A percentile compares a stretch with the other conserved stretches of the same genome.
phyloP scores from a whole-genome alignment of 2,329 filamentous ascomycete genomes.

The Paecilomyces dactylethromorphus region DNA sequence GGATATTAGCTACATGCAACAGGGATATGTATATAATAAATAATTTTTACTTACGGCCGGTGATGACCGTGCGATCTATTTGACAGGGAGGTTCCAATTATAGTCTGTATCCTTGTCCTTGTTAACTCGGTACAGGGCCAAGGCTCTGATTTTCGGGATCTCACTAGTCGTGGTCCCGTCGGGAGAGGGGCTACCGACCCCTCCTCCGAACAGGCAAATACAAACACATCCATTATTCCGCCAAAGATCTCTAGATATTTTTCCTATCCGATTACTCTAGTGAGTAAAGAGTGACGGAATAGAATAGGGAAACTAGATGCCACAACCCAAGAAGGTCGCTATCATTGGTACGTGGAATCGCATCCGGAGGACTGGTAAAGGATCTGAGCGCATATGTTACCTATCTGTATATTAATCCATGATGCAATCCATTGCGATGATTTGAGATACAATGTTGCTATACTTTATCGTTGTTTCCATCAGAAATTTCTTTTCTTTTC shows the following conservation, averaged over 20 bases:
- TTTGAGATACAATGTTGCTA: neutral
- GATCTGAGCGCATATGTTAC: no score
- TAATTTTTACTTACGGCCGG: no score
- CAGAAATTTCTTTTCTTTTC: no score
- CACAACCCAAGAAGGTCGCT: conserved; percentile 42
- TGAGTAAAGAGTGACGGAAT: neutral
- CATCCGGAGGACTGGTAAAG: neutral
- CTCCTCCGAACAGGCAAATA: neutral
- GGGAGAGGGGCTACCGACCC: neutral
- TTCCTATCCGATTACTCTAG: neutral
- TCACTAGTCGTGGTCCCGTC: neutral
- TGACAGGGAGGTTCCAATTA: neutral
- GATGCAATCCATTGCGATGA: neutral
- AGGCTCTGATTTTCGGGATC: neutral
- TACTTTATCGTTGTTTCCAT: neutral
- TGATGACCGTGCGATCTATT: no score
- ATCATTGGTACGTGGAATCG: conserved; percentile 40
- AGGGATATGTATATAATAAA: no score
- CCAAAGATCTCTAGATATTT: neutral
- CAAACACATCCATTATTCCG: neutral
- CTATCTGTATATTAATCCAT: no score
- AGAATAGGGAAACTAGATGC: neutral
- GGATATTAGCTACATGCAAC: no score
- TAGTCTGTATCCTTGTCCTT: neutral
- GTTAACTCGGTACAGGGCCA: no score